Percentiles rank a stretch among this genome's conserved stretches.
Evolutionary conservation across 2,329 filamentous ascomycete genomes (phyloP).

Genomic region (Sphaerulina populicola): DNA sequence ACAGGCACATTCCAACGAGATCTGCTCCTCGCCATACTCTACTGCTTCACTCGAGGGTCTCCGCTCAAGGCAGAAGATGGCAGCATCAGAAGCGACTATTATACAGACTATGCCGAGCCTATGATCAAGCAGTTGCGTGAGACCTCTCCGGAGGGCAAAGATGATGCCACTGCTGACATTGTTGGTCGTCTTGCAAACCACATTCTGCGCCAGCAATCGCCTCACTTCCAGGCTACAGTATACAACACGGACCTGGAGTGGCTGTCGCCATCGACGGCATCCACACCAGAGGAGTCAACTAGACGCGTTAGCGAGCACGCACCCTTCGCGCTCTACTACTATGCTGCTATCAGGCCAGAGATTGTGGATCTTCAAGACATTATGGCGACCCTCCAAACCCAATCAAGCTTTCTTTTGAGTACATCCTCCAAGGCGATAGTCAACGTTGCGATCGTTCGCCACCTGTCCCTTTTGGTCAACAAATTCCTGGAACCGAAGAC

Average conservation of each 20-base stretch:
- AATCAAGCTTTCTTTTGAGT: constrained; percentile 19
- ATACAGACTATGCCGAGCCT: constrained; percentile 41
- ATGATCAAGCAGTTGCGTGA: constrained; percentile 35
- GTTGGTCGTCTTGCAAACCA: constrained; percentile 54
- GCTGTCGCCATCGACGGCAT: constrained; percentile 24
- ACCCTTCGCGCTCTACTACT: constrained; percentile 29
- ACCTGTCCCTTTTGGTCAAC: constrained; percentile 42
- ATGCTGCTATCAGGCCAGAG: constrained; percentile 28
- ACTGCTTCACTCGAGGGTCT: constrained; percentile 49
- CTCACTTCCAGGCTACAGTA: constrained; percentile 37
- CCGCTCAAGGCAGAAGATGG: constrained; percentile 40
- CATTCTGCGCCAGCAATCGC: constrained; percentile 48
- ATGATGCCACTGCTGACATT: constrained; percentile 50
- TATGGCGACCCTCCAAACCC: constrained; percentile 21
- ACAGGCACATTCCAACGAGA: constrained; percentile 50
- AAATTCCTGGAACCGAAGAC: constrained; percentile 40
- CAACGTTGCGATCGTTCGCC: constrained; percentile 34
- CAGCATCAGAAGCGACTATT: constrained; percentile 36
- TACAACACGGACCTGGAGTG: constrained; percentile 28
- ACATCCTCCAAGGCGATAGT: constrained; percentile 9
- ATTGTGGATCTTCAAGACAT: constrained; percentile 27
- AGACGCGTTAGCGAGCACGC: constrained; percentile 3
- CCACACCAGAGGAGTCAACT: background rate
- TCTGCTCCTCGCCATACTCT: constrained; percentile 54
- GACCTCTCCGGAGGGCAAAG: constrained; percentile 32